A percentile compares a stretch with the other conserved stretches of the same genome.
phyloP scores from a whole-genome alignment of 1,139 yeast genomes.

The Insectozyma bohioensis region DNA sequence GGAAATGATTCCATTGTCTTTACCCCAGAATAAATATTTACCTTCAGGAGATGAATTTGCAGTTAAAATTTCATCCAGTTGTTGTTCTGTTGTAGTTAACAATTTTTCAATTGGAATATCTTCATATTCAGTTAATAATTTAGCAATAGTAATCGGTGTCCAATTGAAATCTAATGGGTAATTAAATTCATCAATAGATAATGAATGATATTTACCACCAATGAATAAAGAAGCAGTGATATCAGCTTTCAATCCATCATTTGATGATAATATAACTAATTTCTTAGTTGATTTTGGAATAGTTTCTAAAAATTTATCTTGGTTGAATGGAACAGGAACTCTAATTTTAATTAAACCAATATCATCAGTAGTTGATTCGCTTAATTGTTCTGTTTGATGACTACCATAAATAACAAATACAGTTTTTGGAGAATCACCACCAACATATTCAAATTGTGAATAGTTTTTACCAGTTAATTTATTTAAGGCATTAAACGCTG shows the following conservation, averaged over 20 bases:
- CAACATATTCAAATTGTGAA: conserved; percentile 70
- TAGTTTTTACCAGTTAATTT: conserved; percentile 57
- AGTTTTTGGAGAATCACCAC: conserved; percentile 58
- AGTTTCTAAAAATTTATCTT: conserved; percentile 53
- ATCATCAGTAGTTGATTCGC: conserved; percentile 41
- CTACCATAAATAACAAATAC: conserved; percentile 82
- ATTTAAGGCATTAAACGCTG: conserved; percentile 54
- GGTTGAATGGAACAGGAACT: conserved; percentile 76
- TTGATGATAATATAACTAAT: conserved; percentile 57
- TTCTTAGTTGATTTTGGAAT: conserved; percentile 61
- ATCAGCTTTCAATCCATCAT: conserved; percentile 55
- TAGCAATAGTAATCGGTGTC: conserved; percentile 56
- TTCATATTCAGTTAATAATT: conserved; percentile 44
- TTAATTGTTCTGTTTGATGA: conserved; percentile 57
- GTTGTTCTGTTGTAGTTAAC: conserved; percentile 10
- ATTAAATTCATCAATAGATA: conserved; percentile 50
- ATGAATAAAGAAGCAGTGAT: conserved; percentile 72
- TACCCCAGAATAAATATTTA: conserved; percentile 64
- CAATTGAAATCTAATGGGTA: conserved; percentile 54
- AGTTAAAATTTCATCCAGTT: conserved; percentile 23
- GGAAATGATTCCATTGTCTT: conserved; percentile 56
- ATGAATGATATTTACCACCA: conserved; percentile 40
- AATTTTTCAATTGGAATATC: conserved; percentile 27
- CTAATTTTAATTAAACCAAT: conserved; percentile 71
- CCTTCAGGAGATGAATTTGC: conserved; percentile 49